These are phyloP conservation scores for Oenanthe javanica DNA, from an alignment of 140 eudicot genomes.

Conservation along the genomic window DNA sequence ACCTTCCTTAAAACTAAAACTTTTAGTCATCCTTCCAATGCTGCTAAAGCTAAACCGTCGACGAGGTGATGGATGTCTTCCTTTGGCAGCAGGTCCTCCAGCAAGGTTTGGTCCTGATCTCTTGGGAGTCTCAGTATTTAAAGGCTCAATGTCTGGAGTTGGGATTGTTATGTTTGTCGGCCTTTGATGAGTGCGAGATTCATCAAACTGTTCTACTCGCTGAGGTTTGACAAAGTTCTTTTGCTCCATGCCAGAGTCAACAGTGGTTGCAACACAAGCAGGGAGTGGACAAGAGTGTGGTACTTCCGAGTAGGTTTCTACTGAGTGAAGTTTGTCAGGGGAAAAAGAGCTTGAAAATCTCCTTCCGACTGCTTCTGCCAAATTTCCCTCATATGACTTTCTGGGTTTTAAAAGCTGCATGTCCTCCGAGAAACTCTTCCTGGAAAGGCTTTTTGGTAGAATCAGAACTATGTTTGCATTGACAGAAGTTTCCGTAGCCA, in stretches of 20 bases:
- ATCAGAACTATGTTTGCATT: conserved; percentile 25
- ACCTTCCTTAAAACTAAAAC: conserved; percentile 70
- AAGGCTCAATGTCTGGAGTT: conserved; percentile 7
- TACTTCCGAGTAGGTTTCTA: conserved; percentile 31
- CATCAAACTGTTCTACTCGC: background rate
- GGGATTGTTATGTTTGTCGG: conserved; percentile 15
- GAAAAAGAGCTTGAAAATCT: conserved; percentile 47
- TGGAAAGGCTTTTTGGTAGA: conserved; percentile 28
- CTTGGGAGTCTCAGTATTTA: conserved; percentile 15
- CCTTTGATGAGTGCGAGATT: background rate
- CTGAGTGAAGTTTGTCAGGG: conserved; percentile 32
- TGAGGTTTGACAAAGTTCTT: conserved; percentile 10
- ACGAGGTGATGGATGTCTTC: conserved; percentile 50
- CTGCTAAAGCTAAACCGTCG: conserved; percentile 65
- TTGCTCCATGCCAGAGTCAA: conserved; percentile 18
- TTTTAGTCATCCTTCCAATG: conserved; percentile 65
- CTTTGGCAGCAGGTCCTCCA: conserved; percentile 27
- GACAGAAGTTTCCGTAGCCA: conserved; percentile 15
- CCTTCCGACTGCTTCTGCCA: conserved; percentile 24
- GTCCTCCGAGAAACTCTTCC: conserved; percentile 16
- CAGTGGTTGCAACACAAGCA: conserved; percentile 16
- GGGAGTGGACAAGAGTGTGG: conserved; percentile 76
- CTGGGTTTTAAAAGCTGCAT: conserved; percentile 27
- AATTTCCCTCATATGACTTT: conserved; percentile 36
- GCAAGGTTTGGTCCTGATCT: conserved; percentile 17